Conservation (phyloP, 2,329 filamentous ascomycete genomes). For the Diaporthe australafricana region DNA sequence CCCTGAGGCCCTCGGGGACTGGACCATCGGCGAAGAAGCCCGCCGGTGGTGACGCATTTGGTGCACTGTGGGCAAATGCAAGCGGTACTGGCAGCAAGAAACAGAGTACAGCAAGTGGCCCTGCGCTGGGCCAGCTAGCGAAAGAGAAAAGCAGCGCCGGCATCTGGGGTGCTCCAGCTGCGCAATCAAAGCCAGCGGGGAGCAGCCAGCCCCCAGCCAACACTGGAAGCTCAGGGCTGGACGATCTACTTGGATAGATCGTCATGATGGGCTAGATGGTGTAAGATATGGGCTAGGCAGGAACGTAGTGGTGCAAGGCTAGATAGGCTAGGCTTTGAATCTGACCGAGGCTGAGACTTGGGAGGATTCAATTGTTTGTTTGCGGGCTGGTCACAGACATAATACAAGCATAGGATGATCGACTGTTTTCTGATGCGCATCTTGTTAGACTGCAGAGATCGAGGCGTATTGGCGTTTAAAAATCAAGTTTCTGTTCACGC, state of each 20-base stretch:
- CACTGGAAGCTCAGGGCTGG: slow-evolving; percentile 52
- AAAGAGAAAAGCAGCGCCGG: slow-evolving; percentile 97
- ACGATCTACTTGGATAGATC: slow-evolving; percentile 59
- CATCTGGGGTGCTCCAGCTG: slow-evolving; percentile 84
- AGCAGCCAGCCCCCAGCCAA: slow-evolving; percentile 39
- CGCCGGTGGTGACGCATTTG: slow-evolving; percentile 85
- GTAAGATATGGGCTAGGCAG: background rate
- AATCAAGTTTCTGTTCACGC: background rate
- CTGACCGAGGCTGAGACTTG: background rate
- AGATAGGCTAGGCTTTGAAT: background rate
- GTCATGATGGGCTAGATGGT: background rate
- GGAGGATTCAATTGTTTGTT: background rate
- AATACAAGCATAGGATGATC: slow-evolving; percentile 27
- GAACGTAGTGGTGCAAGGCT: background rate
- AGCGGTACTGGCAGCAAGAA: slow-evolving; percentile 81
- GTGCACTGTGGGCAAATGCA: slow-evolving; percentile 83
- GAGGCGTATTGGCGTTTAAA: slow-evolving; percentile 29
- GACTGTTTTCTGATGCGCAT: slow-evolving; percentile 9
- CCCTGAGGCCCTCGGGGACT: slow-evolving; percentile 40
- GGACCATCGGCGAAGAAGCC: slow-evolving; percentile 52
- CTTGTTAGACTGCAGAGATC: slow-evolving; percentile 27
- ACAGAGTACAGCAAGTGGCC: slow-evolving; percentile 70
- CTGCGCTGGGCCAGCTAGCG: slow-evolving; percentile 92
- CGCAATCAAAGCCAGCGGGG: slow-evolving; percentile 47
- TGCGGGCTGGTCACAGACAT: slow-evolving; percentile 12